Evolutionary conservation across 208 protist genomes (phyloP), one percentile per base, ranked within the genome.

Genomic region (Acanthamoeba divionensis): DNA sequence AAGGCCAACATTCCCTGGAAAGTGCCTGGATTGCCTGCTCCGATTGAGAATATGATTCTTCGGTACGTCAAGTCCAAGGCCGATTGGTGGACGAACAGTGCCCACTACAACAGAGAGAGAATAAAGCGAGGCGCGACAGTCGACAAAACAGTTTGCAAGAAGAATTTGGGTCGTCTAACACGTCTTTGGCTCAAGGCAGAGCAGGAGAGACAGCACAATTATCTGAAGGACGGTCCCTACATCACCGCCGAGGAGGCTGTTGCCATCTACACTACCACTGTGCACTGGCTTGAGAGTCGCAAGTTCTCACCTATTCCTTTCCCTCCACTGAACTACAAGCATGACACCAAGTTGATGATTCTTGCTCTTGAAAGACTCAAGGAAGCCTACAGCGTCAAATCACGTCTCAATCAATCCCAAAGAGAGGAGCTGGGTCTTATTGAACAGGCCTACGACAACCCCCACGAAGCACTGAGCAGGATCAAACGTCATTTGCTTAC

Each of bases 401-500:
- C 96, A 79, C 94, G 98, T 50, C 95, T 99, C 50, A 99, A 99
- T 90, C 97, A 98, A 71, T 96, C 95, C 38, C 98, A 99, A 95
- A 96, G 99, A 55, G 99, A 99, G 94, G 99, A 99, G 95, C 96
- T 99, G 24, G 98, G 97, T 26, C 96, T 99, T 24, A 99, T 99
- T 88, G 99, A 99, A 95, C 96, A 99, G 95, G 99, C 99, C 9
- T 99, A 99, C 93, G 99, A 99, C 95, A 99, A 99, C 90, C 99
- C 99, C 18, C 98, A 99, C 93, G 99, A 99, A 91, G 97, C 98
- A 8, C 95, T 99, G 3, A 97, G 95, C 26, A 95, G 98, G 92
- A 99, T 99, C 93, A 99, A 99, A 91, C 97, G 99, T 77, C 97
- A 99, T 93, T 94, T 99, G 10, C 96, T 99, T 0, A 99, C 98